Evolutionary conservation across 352 stramenopile species (phyloP), one percentile per base, ranked within the genome.

Genomic region (Detonula confervacea): DNA sequence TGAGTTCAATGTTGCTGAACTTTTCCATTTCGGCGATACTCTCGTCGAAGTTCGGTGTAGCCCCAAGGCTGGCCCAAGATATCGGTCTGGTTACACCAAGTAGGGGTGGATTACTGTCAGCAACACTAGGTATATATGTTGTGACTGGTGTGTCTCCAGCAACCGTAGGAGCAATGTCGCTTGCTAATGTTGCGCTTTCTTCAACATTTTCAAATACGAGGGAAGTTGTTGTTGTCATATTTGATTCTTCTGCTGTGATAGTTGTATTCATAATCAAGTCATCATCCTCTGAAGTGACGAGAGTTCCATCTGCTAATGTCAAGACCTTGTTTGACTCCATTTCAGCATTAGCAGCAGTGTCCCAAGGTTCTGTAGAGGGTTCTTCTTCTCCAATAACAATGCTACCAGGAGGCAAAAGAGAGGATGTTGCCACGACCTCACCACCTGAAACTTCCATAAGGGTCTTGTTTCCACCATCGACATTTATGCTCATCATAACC

Each of bases 381-480:
- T 55, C 9, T n/a, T 73, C n/a, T 65, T 56, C n/a, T n/a, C 35
- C 25, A 33, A 6, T 63, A 39, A 69, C 33, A 24, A n/a, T 54
- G 56, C 59, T 80, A 25, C 55, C 46, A 44, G 42, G 52, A 72
- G 56, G 60, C 16, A 80, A 42, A 3, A 84, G 62, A 52, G 61
- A 61, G 0, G 69, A 66, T 30, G 27, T 71, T 27, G 62, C 49
- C 51, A 84, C 52, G 29, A 77, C 68, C 55, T 84, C 24, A 29
- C 76, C 76, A n/a, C 62, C 76, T 27, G 76, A 86, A n/a, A 79
- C 54, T 60, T 72, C 51, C 25, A 79, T 70, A 33, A 86, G 44
- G 62, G 55, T 75, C 35, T 69, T 20, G n/a, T 66, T 44, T 47
- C 30, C 20, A 42, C 30, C 68, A 18, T 70, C 65, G 1, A 65